Evolutionary conservation across 2,329 filamentous ascomycete genomes (phyloP).

Genomic region (Lachnellula cervina): DNA sequence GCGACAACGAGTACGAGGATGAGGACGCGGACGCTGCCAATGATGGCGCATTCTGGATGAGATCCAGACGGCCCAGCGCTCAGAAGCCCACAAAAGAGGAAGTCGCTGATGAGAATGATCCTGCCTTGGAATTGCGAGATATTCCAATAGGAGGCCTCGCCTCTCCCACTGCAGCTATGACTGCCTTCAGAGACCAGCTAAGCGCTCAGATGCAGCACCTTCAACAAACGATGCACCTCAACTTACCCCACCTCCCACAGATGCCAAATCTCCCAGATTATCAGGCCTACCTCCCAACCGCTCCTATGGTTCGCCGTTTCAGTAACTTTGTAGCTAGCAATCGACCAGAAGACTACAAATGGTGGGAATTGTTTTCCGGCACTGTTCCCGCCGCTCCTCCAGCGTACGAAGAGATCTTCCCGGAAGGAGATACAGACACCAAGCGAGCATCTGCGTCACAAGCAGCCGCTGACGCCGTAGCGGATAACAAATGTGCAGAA

Average conservation of each 20-base stretch:
- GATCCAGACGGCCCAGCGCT: constrained; percentile 29
- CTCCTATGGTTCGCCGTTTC: constrained; percentile 65
- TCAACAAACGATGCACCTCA: constrained; percentile 64
- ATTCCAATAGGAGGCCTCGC: constrained; percentile 30
- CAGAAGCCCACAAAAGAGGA: constrained; percentile 17
- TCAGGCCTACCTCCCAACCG: constrained; percentile 57
- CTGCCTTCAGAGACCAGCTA: constrained; percentile 69
- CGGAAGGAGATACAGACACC: constrained; percentile 45
- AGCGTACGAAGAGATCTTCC: constrained; percentile 76
- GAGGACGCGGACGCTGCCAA: constrained; percentile 28
- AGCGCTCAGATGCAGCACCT: constrained; percentile 67
- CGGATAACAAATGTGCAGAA: constrained; percentile 52
- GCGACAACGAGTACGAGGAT: constrained; percentile 37
- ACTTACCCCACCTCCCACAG: constrained; percentile 59
- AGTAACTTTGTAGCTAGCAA: constrained; percentile 61
- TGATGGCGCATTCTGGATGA: constrained; percentile 33
- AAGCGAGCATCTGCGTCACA: constrained; percentile 55
- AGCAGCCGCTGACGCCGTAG: constrained; percentile 54
- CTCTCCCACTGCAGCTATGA: constrained; percentile 58
- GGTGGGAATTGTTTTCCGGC: constrained; percentile 63
- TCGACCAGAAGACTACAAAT: constrained; percentile 47
- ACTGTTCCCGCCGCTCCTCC: constrained; percentile 55
- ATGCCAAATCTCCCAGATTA: constrained; percentile 64
- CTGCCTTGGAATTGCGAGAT: constrained; percentile 23
- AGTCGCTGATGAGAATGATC: constrained; percentile 17